Percentiles rank a stretch among this genome's conserved stretches.
Evolutionary conservation across 257 asterid species (phyloP).

Genomic region (Ilex aquifolium): DNA sequence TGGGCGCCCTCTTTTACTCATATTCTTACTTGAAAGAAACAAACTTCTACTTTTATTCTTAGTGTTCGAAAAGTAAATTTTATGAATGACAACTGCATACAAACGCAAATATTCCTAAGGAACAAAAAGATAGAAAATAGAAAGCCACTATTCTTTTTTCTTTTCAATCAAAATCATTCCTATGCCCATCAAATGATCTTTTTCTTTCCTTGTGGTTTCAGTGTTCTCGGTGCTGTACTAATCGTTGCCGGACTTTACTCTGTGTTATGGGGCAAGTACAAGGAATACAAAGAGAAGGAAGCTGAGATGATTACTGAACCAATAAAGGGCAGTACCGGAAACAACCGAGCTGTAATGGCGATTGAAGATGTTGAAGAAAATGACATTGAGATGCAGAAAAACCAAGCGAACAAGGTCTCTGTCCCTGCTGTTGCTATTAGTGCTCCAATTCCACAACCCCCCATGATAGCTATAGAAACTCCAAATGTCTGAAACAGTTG

Average conservation of each 20-base stretch:
- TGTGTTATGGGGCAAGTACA: slow-evolving; percentile 56
- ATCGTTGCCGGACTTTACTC: slow-evolving; percentile 47
- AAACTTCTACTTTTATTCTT: no score
- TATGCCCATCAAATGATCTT: no score
- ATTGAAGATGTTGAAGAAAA: slow-evolving; percentile 11
- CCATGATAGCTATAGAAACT: slow-evolving; percentile 3
- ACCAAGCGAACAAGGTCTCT: slow-evolving; percentile 1
- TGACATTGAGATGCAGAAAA: slow-evolving; percentile 15
- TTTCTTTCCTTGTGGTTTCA: slow-evolving; percentile 11
- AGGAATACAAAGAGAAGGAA: slow-evolving; percentile 40
- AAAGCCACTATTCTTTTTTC: no score
- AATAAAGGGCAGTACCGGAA: slow-evolving; percentile 13
- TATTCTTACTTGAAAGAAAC: no score
- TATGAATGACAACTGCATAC: no score
- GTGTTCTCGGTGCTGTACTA: slow-evolving; percentile 51
- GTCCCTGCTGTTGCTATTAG: slow-evolving; percentile 2
- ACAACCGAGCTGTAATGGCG: neutral
- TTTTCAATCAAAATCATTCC: no score
- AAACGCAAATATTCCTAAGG: no score
- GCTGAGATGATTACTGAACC: slow-evolving; percentile 27
- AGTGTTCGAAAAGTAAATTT: no score
- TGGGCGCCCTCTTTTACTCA: no score
- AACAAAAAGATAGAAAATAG: no score
- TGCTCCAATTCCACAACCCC: slow-evolving; percentile 1
- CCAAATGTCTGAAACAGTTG: neutral